Conservation (phyloP, 192 early-diverging fungal species). For the Geranomyces michiganensis region DNA sequence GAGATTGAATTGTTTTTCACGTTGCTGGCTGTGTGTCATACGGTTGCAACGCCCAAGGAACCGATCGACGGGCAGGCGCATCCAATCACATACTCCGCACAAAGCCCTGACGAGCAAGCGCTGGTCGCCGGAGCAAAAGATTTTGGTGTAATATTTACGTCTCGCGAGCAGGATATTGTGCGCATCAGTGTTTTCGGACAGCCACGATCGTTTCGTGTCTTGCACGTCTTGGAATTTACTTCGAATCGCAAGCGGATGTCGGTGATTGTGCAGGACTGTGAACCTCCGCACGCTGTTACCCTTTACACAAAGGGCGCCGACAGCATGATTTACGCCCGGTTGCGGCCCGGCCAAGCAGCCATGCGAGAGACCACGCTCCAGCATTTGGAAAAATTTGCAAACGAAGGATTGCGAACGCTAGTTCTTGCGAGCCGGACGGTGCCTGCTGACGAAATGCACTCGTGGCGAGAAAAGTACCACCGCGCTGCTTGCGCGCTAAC, state of each 20-base stretch:
- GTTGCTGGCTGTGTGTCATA: slow-evolving; percentile 82
- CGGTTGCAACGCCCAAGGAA: slow-evolving; percentile 71
- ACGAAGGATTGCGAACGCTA: slow-evolving; percentile 77
- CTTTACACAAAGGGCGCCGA: slow-evolving; percentile 53
- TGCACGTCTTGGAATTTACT: slow-evolving; percentile 49
- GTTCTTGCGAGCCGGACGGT: slow-evolving; percentile 81
- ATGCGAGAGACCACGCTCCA: slow-evolving; percentile 28
- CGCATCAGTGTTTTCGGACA: slow-evolving; percentile 17
- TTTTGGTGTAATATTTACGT: slow-evolving; percentile 56
- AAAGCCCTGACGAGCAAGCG: slow-evolving; percentile 88
- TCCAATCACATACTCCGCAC: slow-evolving; percentile 69
- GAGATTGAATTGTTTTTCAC: slow-evolving; percentile 68
- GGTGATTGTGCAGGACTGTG: slow-evolving; percentile 29
- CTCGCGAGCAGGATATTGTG: slow-evolving; percentile 33
- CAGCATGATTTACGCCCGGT: slow-evolving; percentile 41
- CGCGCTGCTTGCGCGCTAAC: slow-evolving; percentile 71
- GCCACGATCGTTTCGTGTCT: slow-evolving; percentile 21
- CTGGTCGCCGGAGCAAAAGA: slow-evolving; percentile 77
- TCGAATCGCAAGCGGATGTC: slow-evolving; percentile 49
- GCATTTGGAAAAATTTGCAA: slow-evolving; percentile 45
- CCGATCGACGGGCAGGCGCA: slow-evolving; percentile 1
- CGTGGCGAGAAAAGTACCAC: slow-evolving; percentile 73
- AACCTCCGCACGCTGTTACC: slow-evolving; percentile 25
- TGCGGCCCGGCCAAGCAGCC: slow-evolving; percentile 21
- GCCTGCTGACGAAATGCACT: slow-evolving; percentile 68